phyloP scores from a whole-genome alignment of 1,284 basidiomycete genomes.

The Lentinula novae-zelandiae region DNA sequence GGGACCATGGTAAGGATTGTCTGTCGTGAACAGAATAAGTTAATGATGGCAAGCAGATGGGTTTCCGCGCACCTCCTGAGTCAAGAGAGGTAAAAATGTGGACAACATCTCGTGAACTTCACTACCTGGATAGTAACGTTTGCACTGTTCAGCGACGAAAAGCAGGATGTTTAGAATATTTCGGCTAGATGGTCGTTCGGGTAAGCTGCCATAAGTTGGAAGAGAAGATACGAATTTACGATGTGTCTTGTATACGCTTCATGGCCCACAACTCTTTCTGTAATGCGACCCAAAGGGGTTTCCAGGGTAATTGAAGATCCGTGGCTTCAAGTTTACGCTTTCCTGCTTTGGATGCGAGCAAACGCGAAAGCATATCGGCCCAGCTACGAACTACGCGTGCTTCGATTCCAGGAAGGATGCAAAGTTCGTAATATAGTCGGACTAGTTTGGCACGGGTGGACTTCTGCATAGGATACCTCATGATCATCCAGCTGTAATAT shows the following conservation, averaged over 20 bases:
- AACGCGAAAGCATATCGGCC: constrained; percentile 68
- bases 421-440: constrained; percentile 78
- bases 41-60: background rate
- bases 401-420: constrained; percentile 72
- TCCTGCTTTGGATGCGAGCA: constrained; percentile 65
- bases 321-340: constrained; percentile 62
- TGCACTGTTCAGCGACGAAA: constrained; percentile 68
- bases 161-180: constrained; percentile 68
- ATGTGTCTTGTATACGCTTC: constrained; percentile 49
- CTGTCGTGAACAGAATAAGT: constrained; percentile 30
- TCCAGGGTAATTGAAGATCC: constrained; percentile 74
- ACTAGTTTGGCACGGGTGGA: constrained; percentile 76
- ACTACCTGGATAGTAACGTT: constrained; percentile 62
- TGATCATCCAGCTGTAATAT: constrained; percentile 69
- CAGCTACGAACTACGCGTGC: constrained; percentile 66
- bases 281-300: constrained; percentile 67
- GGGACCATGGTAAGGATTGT: constrained; percentile 65
- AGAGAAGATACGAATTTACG: constrained; percentile 32
- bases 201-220: background rate
- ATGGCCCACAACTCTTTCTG: constrained; percentile 76
- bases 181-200: constrained; percentile 35
- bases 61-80: constrained; percentile 48
- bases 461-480: constrained; percentile 79
- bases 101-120: constrained; percentile 74
- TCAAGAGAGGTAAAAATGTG: constrained; percentile 65